Evolutionary conservation across 179 eudicot genomes (phyloP).

Genomic region (Carnegiea gigantea): DNA sequence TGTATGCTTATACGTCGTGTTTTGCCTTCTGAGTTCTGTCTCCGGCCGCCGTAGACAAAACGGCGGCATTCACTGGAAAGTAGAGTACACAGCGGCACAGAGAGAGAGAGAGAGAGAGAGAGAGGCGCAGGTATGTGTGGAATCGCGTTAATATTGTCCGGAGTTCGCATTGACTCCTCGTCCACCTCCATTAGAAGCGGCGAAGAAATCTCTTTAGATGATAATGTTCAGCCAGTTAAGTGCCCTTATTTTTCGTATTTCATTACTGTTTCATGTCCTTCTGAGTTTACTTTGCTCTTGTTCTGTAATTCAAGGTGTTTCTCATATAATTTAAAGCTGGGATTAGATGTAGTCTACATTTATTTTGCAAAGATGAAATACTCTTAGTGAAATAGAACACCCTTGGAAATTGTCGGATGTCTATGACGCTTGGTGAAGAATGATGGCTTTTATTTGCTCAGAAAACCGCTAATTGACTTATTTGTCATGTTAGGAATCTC

Average conservation of each 20-base stretch:
- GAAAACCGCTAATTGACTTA: not conserved
- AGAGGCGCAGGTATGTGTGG: conserved; percentile 59
- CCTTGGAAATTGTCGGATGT: not conserved
- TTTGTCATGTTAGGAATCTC: not conserved
- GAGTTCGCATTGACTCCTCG: conserved; percentile 45
- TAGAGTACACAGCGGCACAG: not conserved
- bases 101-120: not conserved
- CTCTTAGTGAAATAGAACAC: not conserved
- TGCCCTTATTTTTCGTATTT: not conserved
- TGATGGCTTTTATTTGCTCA: not conserved
- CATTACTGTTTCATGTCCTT: not conserved
- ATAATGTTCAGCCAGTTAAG: conserved; percentile 31
- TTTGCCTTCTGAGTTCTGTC: conserved; percentile 26
- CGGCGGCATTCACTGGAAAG: not conserved
- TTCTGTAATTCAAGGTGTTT: not conserved
- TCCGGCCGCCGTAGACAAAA: conserved; percentile 23
- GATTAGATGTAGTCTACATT: not conserved
- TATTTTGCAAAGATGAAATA: not conserved
- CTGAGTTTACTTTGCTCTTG: not conserved
- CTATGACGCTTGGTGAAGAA: not conserved
- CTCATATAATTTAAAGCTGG: not conserved
- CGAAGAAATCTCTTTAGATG: conserved; percentile 10
- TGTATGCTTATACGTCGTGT: too few species aligned
- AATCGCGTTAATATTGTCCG: conserved; percentile 62
- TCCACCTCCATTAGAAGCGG: not conserved